Conservation (phyloP, 805 yeast species). For the Kazachstania africana region DNA sequence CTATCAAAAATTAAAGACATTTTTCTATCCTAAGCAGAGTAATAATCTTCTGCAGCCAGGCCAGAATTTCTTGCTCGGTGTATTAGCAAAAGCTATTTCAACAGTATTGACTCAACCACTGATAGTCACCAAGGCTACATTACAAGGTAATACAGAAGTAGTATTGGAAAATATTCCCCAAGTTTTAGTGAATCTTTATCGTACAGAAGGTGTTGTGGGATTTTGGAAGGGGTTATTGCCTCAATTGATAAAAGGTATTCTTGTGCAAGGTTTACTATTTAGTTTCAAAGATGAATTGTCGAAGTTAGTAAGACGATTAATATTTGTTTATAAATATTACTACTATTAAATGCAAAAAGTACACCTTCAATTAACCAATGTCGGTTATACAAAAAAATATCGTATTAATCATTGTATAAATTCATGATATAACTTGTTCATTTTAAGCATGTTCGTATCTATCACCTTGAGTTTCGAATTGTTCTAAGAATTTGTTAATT, state of each 20-base stretch:
- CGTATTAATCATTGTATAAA: too few species aligned
- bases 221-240: conserved; percentile 76
- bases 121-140: conserved; percentile 73
- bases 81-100: conserved; percentile 70
- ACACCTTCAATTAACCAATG: too few species aligned
- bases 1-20: conserved; percentile 51
- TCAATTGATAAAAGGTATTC: conserved; percentile 66
- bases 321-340: not conserved
- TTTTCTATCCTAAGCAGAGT: conserved; percentile 30
- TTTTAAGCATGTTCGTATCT: conserved; percentile 31
- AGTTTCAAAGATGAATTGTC: conserved; percentile 66
- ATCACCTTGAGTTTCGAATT: conserved; percentile 40
- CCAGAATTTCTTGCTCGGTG: conserved; percentile 63
- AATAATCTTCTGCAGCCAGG: conserved; percentile 35
- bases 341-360: not conserved
- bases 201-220: conserved; percentile 51
- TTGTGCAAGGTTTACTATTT: conserved; percentile 75
- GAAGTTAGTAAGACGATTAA: conserved; percentile 8
- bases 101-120: conserved; percentile 75
- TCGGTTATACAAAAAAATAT: too few species aligned
- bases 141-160: conserved; percentile 41
- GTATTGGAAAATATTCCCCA: conserved; percentile 48
- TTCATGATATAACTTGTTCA: too few species aligned
- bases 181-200: conserved; percentile 48
- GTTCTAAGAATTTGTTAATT: conserved; percentile 35